Base-by-base conservation (phyloP, 805 yeast genomes). In the Starmerella etchellsii region DNA sequence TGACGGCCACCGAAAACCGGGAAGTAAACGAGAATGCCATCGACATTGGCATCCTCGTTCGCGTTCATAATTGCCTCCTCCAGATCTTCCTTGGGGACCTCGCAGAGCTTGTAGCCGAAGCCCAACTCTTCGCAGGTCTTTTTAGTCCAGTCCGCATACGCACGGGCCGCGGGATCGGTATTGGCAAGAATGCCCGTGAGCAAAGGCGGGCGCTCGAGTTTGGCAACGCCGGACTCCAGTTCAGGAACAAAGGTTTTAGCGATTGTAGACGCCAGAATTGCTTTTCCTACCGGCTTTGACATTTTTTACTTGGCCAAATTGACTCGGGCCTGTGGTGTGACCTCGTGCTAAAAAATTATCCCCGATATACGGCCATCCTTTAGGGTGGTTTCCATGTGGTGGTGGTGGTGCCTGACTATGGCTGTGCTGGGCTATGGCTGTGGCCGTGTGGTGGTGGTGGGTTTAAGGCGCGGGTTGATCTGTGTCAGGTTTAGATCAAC, bases 1-100 rank as follows among this genome's bases (percentile, higher is more conserved):
- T 91, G 97, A 44, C 82, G 74, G 57, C 83, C 82, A 3, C 95
- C 95, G 62, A 83, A 91, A 2, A 91, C 97, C 0, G 98, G 98
- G 71, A 88, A 91, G 60, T 91, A 91, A 14, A 91, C 88, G 81
- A 91, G 85, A 50, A 91, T 91, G 20, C 97, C 98, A 57, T 85
- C 78, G 30, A 88, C 82, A 1, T 58, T 51, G 41, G 70, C 73
- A 55, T 87, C 88, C 23, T 67, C 66, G 59, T 91, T 91, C 44
- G 97, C 95, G 31, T 71, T 74, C 35, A 85, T 71, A 45, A 91
- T 74, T 25, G 74, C 77, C 51, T 78, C 85, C 59, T 91, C 98
- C 46, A 91, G 68, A 26, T 77, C 79, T 50, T 91, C 95, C 57
- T 81, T 84, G 50, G 71, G 73, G 16, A 80, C 76, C 52, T 74